Percentiles rank a stretch among this genome's conserved stretches.
Evolutionary conservation across 2,329 filamentous ascomycete species (phyloP).

Genomic region (Talaromyces sp.): DNA sequence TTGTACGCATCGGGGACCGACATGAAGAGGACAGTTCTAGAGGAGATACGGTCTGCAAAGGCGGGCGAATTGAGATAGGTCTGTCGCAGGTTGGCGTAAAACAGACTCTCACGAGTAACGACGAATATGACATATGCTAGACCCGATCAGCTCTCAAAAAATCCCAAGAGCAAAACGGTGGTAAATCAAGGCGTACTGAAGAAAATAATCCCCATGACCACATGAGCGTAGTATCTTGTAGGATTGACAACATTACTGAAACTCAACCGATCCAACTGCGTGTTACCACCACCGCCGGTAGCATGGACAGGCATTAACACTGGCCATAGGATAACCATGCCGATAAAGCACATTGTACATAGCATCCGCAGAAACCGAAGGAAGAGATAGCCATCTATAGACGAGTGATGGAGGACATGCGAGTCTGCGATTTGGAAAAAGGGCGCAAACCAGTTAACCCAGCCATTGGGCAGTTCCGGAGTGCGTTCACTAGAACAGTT

Average conservation of each 20-base stretch:
- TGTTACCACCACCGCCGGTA: conserved; percentile 65
- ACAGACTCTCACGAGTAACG: conserved; percentile 80
- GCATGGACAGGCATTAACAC: conserved; percentile 81
- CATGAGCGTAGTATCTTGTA: conserved; percentile 72
- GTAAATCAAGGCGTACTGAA: conserved; percentile 48
- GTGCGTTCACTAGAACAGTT: conserved; percentile 36
- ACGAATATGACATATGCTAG: conserved; percentile 75
- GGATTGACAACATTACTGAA: conserved; percentile 67
- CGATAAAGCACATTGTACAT: conserved; percentile 72
- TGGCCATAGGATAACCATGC: conserved; percentile 79
- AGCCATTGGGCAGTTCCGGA: conserved; percentile 41
- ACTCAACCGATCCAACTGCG: conserved; percentile 69
- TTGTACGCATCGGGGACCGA: conserved; percentile 75
- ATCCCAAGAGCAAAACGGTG: too few species aligned
- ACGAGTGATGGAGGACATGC: conserved; percentile 82
- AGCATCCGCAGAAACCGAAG: conserved; percentile 79
- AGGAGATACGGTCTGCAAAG: conserved; percentile 79
- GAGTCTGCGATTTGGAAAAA: conserved; percentile 60
- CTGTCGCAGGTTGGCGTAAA: conserved; percentile 84
- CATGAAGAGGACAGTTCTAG: conserved; percentile 81
- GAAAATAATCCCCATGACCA: conserved; percentile 70
- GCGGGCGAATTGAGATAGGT: conserved; percentile 82
- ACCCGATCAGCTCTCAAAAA: neutral
- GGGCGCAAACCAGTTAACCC: conserved; percentile 51
- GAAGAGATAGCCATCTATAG: conserved; percentile 87